Conservation (phyloP, 2,329 filamentous ascomycete species). For the Whalleya microplaca region DNA sequence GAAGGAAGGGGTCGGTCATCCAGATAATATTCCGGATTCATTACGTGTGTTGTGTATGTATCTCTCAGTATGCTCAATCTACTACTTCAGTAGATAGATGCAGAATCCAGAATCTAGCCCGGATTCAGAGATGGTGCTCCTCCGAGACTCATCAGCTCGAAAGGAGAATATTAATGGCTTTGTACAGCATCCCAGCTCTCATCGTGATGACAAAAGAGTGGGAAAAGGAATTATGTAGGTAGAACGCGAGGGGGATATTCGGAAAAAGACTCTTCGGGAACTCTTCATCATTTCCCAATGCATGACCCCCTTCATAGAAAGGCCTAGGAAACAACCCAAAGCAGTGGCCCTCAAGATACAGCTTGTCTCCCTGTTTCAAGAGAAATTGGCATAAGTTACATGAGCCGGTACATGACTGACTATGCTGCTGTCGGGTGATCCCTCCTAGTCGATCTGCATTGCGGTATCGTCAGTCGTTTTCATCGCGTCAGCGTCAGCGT, state of each 20-base stretch:
- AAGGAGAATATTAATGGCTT: neutral
- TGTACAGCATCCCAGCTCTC: neutral
- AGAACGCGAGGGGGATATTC: too few species aligned
- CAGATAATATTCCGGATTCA: neutral
- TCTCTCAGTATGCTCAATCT: too few species aligned
- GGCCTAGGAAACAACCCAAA: neutral
- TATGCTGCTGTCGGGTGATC: neutral
- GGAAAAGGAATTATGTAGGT: slow-evolving; percentile 5
- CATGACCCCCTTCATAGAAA: neutral
- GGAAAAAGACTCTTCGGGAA: too few species aligned
- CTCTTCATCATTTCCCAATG: too few species aligned
- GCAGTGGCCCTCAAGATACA: too few species aligned
- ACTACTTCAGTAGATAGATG: too few species aligned
- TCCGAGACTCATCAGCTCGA: neutral
- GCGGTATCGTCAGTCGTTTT: slow-evolving; percentile 21
- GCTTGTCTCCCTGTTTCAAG: neutral
- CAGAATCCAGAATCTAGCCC: too few species aligned
- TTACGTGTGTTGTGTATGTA: too few species aligned
- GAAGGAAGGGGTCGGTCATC: too few species aligned
- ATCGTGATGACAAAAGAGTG: neutral
- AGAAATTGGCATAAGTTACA: too few species aligned
- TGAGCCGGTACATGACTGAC: too few species aligned
- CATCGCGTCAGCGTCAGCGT: neutral
- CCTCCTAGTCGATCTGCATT: slow-evolving; percentile 33
- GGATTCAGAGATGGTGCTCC: too few species aligned